A percentile compares a stretch with the other conserved stretches of the same genome.
These are phyloP conservation scores for Emmonsia crescens DNA, from an alignment of 2,329 filamentous ascomycete species.

Conservation along the genomic window DNA sequence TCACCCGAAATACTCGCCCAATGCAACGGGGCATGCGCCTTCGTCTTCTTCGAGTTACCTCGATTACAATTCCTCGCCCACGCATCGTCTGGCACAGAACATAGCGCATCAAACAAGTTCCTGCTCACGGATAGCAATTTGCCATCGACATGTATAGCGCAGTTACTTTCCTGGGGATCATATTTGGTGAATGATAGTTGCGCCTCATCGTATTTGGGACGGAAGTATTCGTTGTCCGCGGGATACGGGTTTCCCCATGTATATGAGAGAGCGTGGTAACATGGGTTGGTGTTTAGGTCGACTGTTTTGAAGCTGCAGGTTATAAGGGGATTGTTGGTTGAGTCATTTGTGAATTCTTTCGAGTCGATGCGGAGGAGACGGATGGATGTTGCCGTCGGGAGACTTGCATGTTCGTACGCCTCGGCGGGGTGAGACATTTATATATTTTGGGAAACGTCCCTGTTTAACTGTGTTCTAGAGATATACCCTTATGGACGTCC, in stretches of 20 bases:
- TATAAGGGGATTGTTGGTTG: neutral
- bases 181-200: neutral
- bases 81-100: constrained; percentile 4
- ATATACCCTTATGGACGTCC: no score
- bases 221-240: constrained; percentile 4
- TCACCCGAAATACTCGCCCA: neutral
- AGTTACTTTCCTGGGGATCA: neutral
- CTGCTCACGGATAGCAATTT: constrained; percentile 3
- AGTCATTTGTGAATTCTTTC: neutral
- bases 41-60: neutral
- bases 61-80: constrained; percentile 6
- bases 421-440: neutral
- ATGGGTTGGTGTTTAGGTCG: constrained; percentile 1
- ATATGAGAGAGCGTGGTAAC: constrained; percentile 11
- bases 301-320: constrained; percentile 7
- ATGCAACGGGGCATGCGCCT: neutral
- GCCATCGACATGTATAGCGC: constrained; percentile 5
- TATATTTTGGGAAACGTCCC: neutral
- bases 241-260: constrained; percentile 9
- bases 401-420: constrained; percentile 1
- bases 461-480: neutral
- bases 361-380: constrained; percentile 7
- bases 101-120: constrained; percentile 7
- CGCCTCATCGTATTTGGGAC: neutral
- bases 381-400: constrained; percentile 6